phyloP scores from a whole-genome alignment of 23 red algal species.

The Chondrus crispus region DNA sequence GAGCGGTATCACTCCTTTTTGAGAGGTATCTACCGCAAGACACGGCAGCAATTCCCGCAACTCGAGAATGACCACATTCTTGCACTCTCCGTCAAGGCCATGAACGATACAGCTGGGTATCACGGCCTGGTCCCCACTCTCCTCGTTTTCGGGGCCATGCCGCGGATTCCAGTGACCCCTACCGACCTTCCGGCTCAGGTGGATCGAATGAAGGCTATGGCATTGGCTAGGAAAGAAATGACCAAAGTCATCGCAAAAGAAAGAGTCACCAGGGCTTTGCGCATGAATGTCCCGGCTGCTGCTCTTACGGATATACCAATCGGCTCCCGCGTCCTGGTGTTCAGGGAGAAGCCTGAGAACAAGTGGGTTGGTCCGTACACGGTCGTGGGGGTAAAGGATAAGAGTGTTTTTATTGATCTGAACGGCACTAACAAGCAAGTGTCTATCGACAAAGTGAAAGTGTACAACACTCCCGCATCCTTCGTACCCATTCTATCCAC shows the following conservation, averaged over 20 bases:
- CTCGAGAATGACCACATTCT: not conserved
- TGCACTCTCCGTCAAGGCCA: not conserved
- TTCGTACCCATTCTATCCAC: too few species aligned
- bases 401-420: too few species aligned
- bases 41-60: too few species aligned
- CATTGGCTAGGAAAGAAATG: conserved; percentile 5
- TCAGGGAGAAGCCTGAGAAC: not conserved
- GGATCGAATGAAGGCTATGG: conserved; percentile 3
- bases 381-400: not conserved
- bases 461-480: too few species aligned
- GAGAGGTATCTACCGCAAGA: not conserved
- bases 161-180: not conserved
- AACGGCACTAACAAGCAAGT: too few species aligned
- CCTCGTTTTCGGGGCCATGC: not conserved
- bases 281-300: not conserved
- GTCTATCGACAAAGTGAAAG: too few species aligned
- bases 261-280: not conserved
- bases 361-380: not conserved
- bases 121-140: conserved; percentile 5
- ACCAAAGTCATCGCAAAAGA: conserved; percentile 8
- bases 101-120: not conserved
- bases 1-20: not conserved
- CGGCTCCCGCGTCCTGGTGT: not conserved
- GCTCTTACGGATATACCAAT: not conserved
- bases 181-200: not conserved